Base-by-base conservation (phyloP, 202 grass and related monocot species). In the Brachypodium distachyon region DNA sequence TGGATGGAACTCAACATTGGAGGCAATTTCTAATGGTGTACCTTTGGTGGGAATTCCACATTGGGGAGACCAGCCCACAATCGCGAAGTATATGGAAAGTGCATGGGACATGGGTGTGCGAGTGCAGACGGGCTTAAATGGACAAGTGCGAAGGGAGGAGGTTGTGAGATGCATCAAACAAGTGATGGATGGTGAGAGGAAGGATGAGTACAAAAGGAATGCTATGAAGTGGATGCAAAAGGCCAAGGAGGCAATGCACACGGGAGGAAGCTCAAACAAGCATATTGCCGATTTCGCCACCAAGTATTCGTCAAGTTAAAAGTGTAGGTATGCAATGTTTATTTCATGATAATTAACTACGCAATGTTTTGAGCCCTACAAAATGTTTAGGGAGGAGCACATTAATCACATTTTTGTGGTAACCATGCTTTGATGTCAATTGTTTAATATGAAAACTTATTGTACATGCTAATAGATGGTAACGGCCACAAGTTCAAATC, bases 1-100 rank as follows among this genome's bases (percentile, higher is more conserved):
- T 32, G 78, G 87, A 14, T 86, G 87, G 87, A 90, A 86, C 77
- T 85, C 83, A 0, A 86, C 60, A 39, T 0, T 83, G 56, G 87
- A 90, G 25, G 66, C 72, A 1, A 0, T 91, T 9, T 60, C 28
- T 28, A 13, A 12, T 0, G 77, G 84, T 8, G 84, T 91, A 27
- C 77, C 84, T 19, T 52, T 87, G 73, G 84, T 87, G 16, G 51
- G 66, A 1, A 11, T 91, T 23, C 56, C 83, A 4, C 43, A 32
- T 14, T 91, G 66, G 77, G 54, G 77, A 0, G 89, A 91, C 43
- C 89, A 87, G 57, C 50, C 60, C 23, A 87, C 55, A 25, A 87
- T 74, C 21, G 77, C 84, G 7, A 91, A 81, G 47, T 78, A 76
- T 40, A 27, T 87, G 13, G 66, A 67, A 13, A 56, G 72, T 7